Conservation (phyloP, 1,284 basidiomycete genomes). For the Cryptococcus sp. region DNA sequence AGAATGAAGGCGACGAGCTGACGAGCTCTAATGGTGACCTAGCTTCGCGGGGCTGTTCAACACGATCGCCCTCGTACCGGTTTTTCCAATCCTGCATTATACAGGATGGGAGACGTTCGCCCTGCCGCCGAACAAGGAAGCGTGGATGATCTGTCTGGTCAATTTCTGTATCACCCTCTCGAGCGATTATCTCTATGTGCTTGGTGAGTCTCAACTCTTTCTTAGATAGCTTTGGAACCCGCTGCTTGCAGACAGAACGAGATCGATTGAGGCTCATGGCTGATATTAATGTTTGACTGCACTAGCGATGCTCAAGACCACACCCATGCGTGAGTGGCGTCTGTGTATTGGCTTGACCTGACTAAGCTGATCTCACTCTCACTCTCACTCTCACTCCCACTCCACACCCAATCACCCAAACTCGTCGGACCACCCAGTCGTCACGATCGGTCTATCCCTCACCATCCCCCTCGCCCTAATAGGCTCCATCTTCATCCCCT, state of each 20-base stretch:
- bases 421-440: constrained; percentile 57
- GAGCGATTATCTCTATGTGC: constrained; percentile 82
- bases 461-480: constrained; percentile 67
- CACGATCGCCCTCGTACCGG: constrained; percentile 75
- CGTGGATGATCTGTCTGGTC: constrained; percentile 67
- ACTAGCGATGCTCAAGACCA: constrained; percentile 91
- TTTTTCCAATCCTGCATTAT: constrained; percentile 78
- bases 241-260: neutral
- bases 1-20: neutral
- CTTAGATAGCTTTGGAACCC: too few relatives aligned
- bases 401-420: neutral
- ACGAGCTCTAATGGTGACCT: neutral
- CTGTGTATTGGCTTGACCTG: neutral
- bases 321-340: constrained; percentile 62
- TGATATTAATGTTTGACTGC: neutral
- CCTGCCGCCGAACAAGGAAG: constrained; percentile 64
- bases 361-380: neutral
- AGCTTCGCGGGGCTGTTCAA: constrained; percentile 88
- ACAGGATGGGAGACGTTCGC: constrained; percentile 75
- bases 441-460: constrained; percentile 90
- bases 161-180: constrained; percentile 87
- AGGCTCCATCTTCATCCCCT: constrained; percentile 46
- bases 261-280: neutral
- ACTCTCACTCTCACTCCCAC: too few relatives aligned
- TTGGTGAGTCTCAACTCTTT: constrained; percentile 28